A percentile compares a stretch with the other conserved stretches of the same genome.
phyloP scores from a whole-genome alignment of 2,329 filamentous ascomycete genomes.

The Cordyceps farinosa region DNA sequence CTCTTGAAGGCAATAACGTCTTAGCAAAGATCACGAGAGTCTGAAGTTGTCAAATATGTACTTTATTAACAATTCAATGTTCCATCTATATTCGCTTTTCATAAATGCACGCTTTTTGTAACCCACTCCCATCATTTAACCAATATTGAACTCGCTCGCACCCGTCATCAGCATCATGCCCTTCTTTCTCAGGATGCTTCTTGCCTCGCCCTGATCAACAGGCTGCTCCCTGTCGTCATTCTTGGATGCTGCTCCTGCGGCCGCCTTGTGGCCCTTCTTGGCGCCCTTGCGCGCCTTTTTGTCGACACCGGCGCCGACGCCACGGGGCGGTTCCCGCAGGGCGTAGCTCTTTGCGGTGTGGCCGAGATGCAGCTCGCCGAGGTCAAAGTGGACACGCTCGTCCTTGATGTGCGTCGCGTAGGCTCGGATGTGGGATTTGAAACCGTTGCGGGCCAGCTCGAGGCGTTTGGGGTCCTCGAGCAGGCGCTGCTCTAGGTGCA shows the following conservation, averaged over 20 bases:
- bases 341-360: slow-evolving; percentile 94
- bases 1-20: no score
- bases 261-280: neutral
- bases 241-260: slow-evolving; percentile 28
- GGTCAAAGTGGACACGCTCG: slow-evolving; percentile 85
- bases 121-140: slow-evolving; percentile 34
- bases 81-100: slow-evolving; percentile 5
- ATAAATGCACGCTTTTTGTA: slow-evolving; percentile 15
- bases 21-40: neutral
- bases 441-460: slow-evolving; percentile 79
- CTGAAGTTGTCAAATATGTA: neutral
- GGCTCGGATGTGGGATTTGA: slow-evolving; percentile 86
- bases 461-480: slow-evolving; percentile 63
- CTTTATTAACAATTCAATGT: neutral
- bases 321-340: slow-evolving; percentile 80
- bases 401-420: slow-evolving; percentile 90
- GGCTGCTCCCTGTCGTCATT: slow-evolving; percentile 39
- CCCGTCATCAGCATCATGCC: slow-evolving; percentile 62
- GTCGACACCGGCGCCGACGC: slow-evolving; percentile 63
- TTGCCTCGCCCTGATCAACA: slow-evolving; percentile 31
- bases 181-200: slow-evolving; percentile 54
- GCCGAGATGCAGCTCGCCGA: slow-evolving; percentile 84
- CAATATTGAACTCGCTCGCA: slow-evolving; percentile 66
- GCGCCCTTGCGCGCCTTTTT: slow-evolving; percentile 34
- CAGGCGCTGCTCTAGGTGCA: slow-evolving; percentile 58